A percentile compares a stretch with the other conserved stretches of the same genome.
These are phyloP conservation scores for Populus trichocarpa DNA, from an alignment of 441 rosid species.

Conservation along the genomic window DNA sequence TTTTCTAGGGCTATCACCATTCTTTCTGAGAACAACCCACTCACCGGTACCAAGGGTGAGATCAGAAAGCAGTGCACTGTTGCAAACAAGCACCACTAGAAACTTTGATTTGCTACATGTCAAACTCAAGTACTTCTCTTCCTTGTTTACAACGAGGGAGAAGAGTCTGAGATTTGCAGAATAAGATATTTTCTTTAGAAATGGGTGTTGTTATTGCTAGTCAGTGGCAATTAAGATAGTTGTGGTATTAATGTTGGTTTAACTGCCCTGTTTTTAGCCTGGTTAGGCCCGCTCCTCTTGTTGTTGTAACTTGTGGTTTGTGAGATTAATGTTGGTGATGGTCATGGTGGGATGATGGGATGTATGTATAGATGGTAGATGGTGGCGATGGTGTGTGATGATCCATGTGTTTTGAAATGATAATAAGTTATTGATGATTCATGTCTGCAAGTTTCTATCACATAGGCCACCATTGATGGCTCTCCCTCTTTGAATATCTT, in stretches of 20 bases:
- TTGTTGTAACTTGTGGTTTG: constrained; percentile 9
- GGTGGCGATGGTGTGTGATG: constrained; percentile 11
- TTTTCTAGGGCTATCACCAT: constrained; percentile 76
- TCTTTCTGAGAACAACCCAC: constrained; percentile 93
- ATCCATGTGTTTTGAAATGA: constrained; percentile 22
- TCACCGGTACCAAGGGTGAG: constrained; percentile 89
- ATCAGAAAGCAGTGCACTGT: constrained; percentile 83
- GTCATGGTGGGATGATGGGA: constrained; percentile 20
- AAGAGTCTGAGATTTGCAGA: constrained; percentile 23
- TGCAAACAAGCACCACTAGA: constrained; percentile 77
- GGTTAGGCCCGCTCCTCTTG: constrained; percentile 1
- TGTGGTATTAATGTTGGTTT: constrained; percentile 24
- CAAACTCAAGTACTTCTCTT: constrained; percentile 3
- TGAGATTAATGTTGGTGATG: constrained; percentile 24
- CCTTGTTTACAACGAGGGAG: constrained; percentile 10
- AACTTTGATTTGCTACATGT: not conserved
- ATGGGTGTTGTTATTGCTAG: constrained; percentile 19
- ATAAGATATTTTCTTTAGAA: constrained; percentile 31
- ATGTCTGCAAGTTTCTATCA: constrained; percentile 5
- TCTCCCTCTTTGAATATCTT: not conserved
- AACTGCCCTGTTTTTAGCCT: constrained; percentile 14
- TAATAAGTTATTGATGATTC: constrained; percentile 25
- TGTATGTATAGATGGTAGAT: constrained; percentile 21
- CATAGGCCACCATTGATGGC: constrained; percentile 9
- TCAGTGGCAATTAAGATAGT: constrained; percentile 23